A percentile compares a stretch with the other conserved stretches of the same genome.
These are phyloP conservation scores for Microsporum canis DNA, from an alignment of 2,329 filamentous ascomycete genomes.

Conservation along the genomic window DNA sequence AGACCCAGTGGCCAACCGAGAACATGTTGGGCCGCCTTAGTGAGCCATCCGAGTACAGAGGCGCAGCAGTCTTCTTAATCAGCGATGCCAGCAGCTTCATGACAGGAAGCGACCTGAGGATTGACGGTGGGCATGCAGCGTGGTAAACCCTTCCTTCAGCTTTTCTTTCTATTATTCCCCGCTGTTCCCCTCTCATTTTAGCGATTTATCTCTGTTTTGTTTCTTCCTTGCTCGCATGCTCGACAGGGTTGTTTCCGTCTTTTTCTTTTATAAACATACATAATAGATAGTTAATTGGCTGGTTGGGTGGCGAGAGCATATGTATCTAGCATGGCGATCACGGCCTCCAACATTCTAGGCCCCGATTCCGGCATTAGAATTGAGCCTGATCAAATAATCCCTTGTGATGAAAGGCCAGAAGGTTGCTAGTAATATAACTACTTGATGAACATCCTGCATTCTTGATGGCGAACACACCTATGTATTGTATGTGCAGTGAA, in stretches of 20 bases:
- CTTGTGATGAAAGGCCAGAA: not conserved
- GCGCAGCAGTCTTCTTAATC: conserved; percentile 37
- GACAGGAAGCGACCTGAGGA: conserved; percentile 44
- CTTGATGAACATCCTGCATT: not conserved
- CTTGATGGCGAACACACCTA: no score
- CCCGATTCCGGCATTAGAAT: not conserved
- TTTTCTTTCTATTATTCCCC: not conserved
- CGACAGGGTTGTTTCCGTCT: not conserved
- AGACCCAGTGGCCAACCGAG: conserved; percentile 67
- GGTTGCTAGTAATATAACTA: not conserved
- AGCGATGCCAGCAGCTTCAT: conserved; percentile 44
- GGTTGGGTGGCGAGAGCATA: not conserved
- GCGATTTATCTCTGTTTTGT: not conserved
- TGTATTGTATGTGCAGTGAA: no score
- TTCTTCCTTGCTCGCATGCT: not conserved
- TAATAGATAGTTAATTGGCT: conserved; percentile 2
- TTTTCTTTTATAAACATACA: not conserved
- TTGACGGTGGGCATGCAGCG: conserved; percentile 44
- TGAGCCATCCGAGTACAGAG: conserved; percentile 57
- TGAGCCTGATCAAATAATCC: not conserved
- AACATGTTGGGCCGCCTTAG: conserved; percentile 72
- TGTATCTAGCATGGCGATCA: not conserved
- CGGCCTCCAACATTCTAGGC: not conserved
- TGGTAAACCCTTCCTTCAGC: conserved; percentile 32
- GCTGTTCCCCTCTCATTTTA: not conserved